Base-by-base conservation (phyloP, 2,329 filamentous ascomycete species). In the Orbilia oligospora region DNA sequence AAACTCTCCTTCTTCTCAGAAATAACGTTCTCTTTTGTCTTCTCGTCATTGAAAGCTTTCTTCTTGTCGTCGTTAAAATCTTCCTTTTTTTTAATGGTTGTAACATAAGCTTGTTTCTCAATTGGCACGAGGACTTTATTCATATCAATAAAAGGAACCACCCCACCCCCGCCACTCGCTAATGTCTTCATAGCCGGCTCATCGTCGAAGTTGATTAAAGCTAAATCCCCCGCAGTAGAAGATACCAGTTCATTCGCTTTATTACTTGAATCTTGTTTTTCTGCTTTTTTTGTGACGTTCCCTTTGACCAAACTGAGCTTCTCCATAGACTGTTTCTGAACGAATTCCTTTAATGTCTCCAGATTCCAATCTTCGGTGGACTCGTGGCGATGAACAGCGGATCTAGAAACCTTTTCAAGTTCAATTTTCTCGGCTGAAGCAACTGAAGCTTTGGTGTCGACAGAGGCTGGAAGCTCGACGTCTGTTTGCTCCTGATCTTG, bases 141-240 rank as follows among this genome's bases (percentile, higher is more conserved):
- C 27, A 30, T 51, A 33, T 70, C 65, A 10, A 3, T 27, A 51
- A 48, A 36, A 10, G 64, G 9, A 1, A 38, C 46, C 12, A 64
- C 4, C 5, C 65, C 71, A 36, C 64, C 69, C 24, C 55, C 65
- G 16, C 20, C 44, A 5, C n/a, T 20, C 36, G 36, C 18, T 12
- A 41, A 38, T 14, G 65, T 58, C 27, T 65, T 76, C 36, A 9
- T 27, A n/a, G 33, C 12, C n/a, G 71, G 63, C n/a, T 63, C 67
- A 18, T 71, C 67, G n/a, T 76, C 56, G 24, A 70, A 76, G 16
- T 14, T 48, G n/a, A 76, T 70, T n/a, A 76, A 24, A 0, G 33
- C 6, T 0, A 41, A 41, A 3, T 76, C 71, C 24, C 38, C 64
- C 20, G 9, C 14, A 22, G 18, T 8, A 8, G 55, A 20, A 8